Evolutionary conservation across 176 grass and related monocot genomes (phyloP), one percentile per base, ranked within the genome.

Genomic region (Oryza rufipogon): DNA sequence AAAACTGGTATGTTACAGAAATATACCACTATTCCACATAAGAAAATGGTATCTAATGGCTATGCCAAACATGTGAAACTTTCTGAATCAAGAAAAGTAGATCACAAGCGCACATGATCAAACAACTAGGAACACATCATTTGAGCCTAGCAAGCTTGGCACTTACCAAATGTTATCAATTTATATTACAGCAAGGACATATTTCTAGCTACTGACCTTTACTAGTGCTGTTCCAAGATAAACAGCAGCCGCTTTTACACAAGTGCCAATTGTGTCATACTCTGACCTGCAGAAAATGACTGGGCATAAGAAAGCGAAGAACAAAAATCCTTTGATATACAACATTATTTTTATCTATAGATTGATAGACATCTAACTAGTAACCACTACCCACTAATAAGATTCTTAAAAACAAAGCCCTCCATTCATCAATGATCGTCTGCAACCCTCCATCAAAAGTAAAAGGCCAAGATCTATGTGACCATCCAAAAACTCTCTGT

Each of bases 221-320:
- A 99, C 86, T 32, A 99, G 80, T n/a, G 96, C 90, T 81, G 96
- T 94, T 81, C 85, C 86, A 41, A 99, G 89, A 91, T 99, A 99
- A 85, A 99, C 93, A 79, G 73, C 69, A 58, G 96, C 93, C 2
- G 96, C 88, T 94, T 96, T 99, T 76, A 99, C 67, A 92, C 75
- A 91, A 82, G 93, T 99, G 67, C 93, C 96, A 58, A 99, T 89
- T 4, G 96, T 99, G 47, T 96, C 96, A 92, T 99, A 96, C 65
- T 99, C 96, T 49, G 96, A 99, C 86, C 96, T 99, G 82, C 73
- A 92, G 80, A 23, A 41, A 71, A 71, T 85, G 46, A 60, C 30
- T 47, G 82, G 2, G 23, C 81, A 52, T 70, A 44, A 81, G 42
- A 5, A 22, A 17, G 44, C 13, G 17, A 77, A 72, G 30, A 52